These are phyloP conservation scores for Boletellus deceptivus DNA, from an alignment of 1,284 basidiomycete genomes.

Conservation along the genomic window DNA sequence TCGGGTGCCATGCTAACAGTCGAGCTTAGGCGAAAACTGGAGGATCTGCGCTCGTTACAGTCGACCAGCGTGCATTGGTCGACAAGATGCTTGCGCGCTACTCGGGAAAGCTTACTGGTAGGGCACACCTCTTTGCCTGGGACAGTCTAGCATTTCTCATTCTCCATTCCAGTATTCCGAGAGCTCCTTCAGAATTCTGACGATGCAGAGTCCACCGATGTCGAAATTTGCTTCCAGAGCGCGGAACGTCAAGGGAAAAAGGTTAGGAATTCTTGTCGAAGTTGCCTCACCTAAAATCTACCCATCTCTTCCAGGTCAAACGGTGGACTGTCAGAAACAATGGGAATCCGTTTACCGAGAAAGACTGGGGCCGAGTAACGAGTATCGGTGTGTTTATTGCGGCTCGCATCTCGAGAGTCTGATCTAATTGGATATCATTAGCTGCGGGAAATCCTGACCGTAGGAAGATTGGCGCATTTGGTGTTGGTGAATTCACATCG, in stretches of 20 bases:
- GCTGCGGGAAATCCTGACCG: slow-evolving; percentile 79
- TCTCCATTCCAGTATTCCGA: slow-evolving; percentile 62
- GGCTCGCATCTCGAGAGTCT: background rate
- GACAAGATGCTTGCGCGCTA: slow-evolving; percentile 93
- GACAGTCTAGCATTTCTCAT: background rate
- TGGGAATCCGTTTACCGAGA: slow-evolving; percentile 71
- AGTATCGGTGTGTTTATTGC: slow-evolving; percentile 62
- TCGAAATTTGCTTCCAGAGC: slow-evolving; percentile 74
- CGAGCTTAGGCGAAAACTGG: slow-evolving; percentile 26
- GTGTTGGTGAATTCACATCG: slow-evolving; percentile 69
- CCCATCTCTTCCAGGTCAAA: slow-evolving; percentile 44
- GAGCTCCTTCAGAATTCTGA: slow-evolving; percentile 94
- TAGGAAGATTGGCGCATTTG: slow-evolving; percentile 45
- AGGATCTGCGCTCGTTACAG: slow-evolving; percentile 28
- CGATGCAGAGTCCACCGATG: slow-evolving; percentile 78
- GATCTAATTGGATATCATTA: slow-evolving; percentile 21
- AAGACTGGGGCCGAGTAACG: slow-evolving; percentile 85
- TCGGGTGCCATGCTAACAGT: too few relatives aligned
- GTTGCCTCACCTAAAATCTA: background rate
- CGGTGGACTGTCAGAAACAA: slow-evolving; percentile 86
- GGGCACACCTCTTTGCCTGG: background rate
- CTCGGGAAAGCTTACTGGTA: slow-evolving; percentile 82
- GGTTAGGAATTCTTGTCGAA: too few relatives aligned
- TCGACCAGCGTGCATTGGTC: slow-evolving; percentile 91
- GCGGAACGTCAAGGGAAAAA: background rate